Base-by-base conservation (phyloP, 495 filamentous ascomycete genomes). In the Cercophora sp. region DNA sequence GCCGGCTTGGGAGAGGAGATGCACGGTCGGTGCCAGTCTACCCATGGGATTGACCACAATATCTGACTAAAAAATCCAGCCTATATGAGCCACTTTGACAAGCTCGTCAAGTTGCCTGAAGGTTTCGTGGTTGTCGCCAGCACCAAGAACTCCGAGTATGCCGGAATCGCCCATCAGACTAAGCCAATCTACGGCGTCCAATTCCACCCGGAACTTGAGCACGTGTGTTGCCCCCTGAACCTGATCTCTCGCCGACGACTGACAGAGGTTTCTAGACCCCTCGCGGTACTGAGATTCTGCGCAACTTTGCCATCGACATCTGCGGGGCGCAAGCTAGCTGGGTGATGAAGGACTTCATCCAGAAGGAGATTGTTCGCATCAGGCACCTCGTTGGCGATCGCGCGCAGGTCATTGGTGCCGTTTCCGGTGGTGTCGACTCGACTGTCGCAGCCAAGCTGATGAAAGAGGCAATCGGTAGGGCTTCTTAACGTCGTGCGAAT, bases 11-110 rank as follows among this genome's bases (percentile, higher is more conserved):
- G 80, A 37, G 79, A 85, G 51, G 68, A 81, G 48, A 79, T 87
- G 58, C 60, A 63, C 43, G 70, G 47, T 49, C 8, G 39, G 31
- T 36, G 54, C 57, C 39, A 47, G 36, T 9, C 4, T 16, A 13
- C 51, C 3, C 8, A 34, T 5, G 18, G 26, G 6, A 42, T 36
- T 10, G 40, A 56, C 46, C 34, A 3, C 8, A 54, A 48, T 81
- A 20, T 49, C 20, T 37, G 15, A 49, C 23, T n/a, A n/a, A n/a
- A n/a, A 4, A 13, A 11, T 42, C 9, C 5, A 51, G 48, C 86
- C 5, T 95, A 81, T 78, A 96, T 96, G 91, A 87, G 82, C 52
- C 91, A 96, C 63, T 83, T 83, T 29, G 91, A 96, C 62, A 93
- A 94, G 73, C 78, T 96, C 2, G 76, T 72, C 18, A 69, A 80